phyloP scores from a whole-genome alignment of 345 rosid genomes.

The Rhodomyrtus tomentosa region DNA sequence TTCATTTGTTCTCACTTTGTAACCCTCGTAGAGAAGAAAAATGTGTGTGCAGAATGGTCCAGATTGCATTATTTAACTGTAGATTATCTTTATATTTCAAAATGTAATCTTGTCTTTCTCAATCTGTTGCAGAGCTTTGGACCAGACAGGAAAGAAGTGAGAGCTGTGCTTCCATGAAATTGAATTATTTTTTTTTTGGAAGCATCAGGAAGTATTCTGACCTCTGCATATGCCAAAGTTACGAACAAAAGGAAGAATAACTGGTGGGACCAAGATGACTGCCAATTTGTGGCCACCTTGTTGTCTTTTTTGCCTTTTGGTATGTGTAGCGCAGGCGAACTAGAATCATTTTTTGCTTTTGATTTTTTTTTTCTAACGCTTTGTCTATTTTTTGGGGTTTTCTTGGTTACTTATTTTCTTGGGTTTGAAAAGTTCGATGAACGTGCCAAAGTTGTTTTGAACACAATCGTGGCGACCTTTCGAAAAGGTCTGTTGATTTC shows the following conservation, averaged over 20 bases:
- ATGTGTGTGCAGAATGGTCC: neutral
- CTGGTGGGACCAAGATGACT: slow-evolving; percentile 2
- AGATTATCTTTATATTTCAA: neutral
- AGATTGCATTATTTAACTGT: neutral
- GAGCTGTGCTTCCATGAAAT: slow-evolving; percentile 51
- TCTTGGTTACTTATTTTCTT: neutral
- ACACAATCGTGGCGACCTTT: neutral
- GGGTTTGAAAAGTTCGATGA: neutral
- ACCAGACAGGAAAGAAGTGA: slow-evolving; percentile 83
- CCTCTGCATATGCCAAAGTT: neutral
- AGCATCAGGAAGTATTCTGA: neutral
- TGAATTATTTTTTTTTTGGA: neutral
- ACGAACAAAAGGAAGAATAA: neutral
- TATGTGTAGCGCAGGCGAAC: neutral
- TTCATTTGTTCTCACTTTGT: neutral
- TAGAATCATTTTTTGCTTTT: neutral
- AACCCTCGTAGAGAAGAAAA: neutral
- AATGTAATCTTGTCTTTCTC: neutral
- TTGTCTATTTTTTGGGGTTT: neutral
- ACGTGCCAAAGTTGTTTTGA: neutral
- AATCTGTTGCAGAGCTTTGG: slow-evolving; percentile 50
- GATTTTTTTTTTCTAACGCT: neutral
- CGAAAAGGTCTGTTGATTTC: neutral
- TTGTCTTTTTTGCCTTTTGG: neutral
- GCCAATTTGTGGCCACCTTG: neutral